Conservation (phyloP, 2,329 filamentous ascomycete species). For the Ceratocystis smalleyi region DNA sequence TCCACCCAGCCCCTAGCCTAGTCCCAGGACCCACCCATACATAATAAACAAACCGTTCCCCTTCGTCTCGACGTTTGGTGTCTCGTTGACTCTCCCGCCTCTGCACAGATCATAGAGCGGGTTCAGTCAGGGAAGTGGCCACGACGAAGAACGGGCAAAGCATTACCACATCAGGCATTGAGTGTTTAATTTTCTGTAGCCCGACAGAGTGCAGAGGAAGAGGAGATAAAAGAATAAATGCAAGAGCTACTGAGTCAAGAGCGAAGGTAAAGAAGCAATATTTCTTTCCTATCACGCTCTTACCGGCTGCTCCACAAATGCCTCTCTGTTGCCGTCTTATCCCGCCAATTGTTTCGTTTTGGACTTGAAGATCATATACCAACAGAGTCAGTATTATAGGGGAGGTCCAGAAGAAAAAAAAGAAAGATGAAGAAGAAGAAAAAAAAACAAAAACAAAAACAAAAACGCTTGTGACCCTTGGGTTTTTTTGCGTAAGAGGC, state of each 20-base stretch:
- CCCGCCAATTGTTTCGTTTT: background rate
- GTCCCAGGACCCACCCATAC: background rate
- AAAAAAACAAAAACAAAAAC: background rate
- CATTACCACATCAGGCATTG: background rate
- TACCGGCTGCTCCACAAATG: background rate
- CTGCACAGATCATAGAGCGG: background rate
- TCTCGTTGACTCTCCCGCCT: background rate
- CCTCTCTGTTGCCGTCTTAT: background rate
- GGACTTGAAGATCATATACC: background rate
- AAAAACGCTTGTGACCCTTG: background rate
- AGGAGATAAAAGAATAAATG: background rate
- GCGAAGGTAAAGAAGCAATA: background rate
- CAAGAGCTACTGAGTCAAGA: background rate
- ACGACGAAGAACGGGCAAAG: background rate
- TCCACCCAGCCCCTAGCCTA: background rate
- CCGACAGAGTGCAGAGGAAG: background rate
- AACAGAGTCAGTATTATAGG: background rate
- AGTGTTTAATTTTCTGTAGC: background rate
- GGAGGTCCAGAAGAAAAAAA: background rate
- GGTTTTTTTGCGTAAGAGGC: background rate
- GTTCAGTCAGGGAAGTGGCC: background rate
- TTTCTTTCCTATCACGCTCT: background rate
- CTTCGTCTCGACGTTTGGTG: background rate
- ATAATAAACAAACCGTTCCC: background rate
- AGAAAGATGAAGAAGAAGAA: background rate